A percentile compares a stretch with the other conserved stretches of the same genome.
phyloP scores from a whole-genome alignment of 306 rosid genomes.

The Aeschynomene evenia region DNA sequence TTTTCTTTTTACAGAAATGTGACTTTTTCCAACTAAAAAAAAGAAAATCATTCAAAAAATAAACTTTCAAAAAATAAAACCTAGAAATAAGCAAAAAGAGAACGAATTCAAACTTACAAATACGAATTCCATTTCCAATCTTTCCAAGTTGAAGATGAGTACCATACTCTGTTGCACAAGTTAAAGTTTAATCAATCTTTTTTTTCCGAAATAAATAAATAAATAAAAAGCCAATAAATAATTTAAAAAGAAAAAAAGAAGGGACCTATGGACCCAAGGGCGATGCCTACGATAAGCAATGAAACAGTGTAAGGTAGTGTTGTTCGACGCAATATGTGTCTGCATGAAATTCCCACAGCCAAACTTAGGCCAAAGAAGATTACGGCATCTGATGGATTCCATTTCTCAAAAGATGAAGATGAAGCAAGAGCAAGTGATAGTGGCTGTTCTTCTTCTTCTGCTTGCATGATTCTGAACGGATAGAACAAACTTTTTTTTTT shows the following conservation, averaged over 20 bases:
- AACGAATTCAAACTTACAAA: constrained; percentile 64
- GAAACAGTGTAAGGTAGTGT: constrained; percentile 84
- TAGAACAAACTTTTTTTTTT: too few species aligned
- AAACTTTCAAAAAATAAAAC: constrained; percentile 10
- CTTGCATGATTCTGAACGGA: too few species aligned
- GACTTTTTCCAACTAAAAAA: too few species aligned
- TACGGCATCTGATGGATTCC: constrained; percentile 60
- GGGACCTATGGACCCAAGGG: constrained; percentile 73
- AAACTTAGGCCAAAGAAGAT: constrained; percentile 66
- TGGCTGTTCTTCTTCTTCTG: too few species aligned
- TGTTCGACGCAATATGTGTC: constrained; percentile 84
- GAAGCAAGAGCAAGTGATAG: neutral
- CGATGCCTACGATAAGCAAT: constrained; percentile 77
- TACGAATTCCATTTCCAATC: constrained; percentile 92
- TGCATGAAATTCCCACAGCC: constrained; percentile 70
- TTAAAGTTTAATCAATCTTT: constrained; percentile 28
- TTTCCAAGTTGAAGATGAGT: constrained; percentile 74
- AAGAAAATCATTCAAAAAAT: too few species aligned
- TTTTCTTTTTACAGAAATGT: too few species aligned
- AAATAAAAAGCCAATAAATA: neutral
- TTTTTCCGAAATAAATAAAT: neutral
- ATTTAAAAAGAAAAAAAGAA: neutral
- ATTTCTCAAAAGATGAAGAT: neutral
- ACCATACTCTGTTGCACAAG: constrained; percentile 65
- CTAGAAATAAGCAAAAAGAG: neutral